Conservation (phyloP, 2,329 filamentous ascomycete species). For the Cytospora paraplurivora region DNA sequence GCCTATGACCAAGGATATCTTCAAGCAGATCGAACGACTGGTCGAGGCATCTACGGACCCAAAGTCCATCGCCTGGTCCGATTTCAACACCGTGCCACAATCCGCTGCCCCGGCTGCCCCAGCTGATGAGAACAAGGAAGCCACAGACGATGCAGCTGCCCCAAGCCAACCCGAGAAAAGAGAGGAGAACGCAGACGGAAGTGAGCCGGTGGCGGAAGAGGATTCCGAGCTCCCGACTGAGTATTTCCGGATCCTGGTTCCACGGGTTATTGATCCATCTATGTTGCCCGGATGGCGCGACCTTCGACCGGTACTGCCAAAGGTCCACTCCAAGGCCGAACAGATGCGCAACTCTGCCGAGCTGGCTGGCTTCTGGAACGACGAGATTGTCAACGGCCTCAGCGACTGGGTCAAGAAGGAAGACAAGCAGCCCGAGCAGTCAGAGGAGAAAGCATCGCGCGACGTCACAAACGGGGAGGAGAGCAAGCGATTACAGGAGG, state of each 20-base stretch:
- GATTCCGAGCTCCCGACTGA: slow-evolving; percentile 20
- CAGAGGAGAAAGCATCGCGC: slow-evolving; percentile 2
- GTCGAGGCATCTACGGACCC: slow-evolving; percentile 47
- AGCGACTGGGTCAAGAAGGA: slow-evolving; percentile 47
- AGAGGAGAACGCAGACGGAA: slow-evolving; percentile 3
- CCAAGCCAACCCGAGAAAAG: slow-evolving; percentile 16
- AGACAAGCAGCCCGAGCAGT: slow-evolving; percentile 26
- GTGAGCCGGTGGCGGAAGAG: background rate
- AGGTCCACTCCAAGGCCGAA: slow-evolving; percentile 51
- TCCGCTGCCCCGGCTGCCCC: slow-evolving; percentile 28
- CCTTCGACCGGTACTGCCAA: slow-evolving; percentile 45
- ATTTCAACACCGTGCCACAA: slow-evolving; percentile 40
- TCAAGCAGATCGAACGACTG: slow-evolving; percentile 50
- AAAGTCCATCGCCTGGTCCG: slow-evolving; percentile 49
- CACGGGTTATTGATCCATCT: slow-evolving; percentile 55
- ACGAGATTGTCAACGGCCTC: slow-evolving; percentile 43
- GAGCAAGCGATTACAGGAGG: slow-evolving; percentile 5
- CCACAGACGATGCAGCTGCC: slow-evolving; percentile 28
- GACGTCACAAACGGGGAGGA: background rate
- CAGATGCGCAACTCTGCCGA: slow-evolving; percentile 57
- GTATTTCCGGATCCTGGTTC: slow-evolving; percentile 53
- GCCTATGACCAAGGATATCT: slow-evolving; percentile 43
- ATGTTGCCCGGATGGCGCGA: slow-evolving; percentile 55
- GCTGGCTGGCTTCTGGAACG: slow-evolving; percentile 55
- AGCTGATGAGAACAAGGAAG: slow-evolving; percentile 32